phyloP scores from a whole-genome alignment of 1,139 yeast species.

The Yamadazyma diddensiae region DNA sequence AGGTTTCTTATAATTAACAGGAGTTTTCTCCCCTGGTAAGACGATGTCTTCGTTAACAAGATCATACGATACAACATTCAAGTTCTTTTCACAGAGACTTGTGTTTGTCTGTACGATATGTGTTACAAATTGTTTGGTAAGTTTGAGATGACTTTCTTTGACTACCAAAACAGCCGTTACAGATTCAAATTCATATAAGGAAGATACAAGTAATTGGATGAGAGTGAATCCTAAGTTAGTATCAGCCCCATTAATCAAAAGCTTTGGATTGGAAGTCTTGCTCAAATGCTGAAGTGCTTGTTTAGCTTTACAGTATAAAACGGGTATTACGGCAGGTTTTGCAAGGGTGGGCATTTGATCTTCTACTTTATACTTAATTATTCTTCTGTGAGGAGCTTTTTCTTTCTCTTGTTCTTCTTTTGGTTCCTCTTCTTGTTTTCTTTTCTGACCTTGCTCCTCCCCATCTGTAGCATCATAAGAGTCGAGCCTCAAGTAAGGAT shows the following conservation, averaged over 20 bases:
- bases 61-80: constrained; percentile 35
- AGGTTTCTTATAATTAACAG: constrained; percentile 38
- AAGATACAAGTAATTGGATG: constrained; percentile 29
- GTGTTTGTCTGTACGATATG: constrained; percentile 18
- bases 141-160: constrained; percentile 22
- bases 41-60: constrained; percentile 33
- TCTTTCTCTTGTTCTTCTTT: background rate
- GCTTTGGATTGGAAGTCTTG: constrained; percentile 20
- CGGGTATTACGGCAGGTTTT: constrained; percentile 33
- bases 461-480: constrained; percentile 1
- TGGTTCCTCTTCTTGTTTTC: background rate
- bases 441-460: background rate
- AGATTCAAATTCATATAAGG: constrained; percentile 22
- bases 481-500: constrained; percentile 9
- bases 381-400: constrained; percentile 5
- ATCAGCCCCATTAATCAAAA: constrained; percentile 46
- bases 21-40: constrained; percentile 35
- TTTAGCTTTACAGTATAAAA: constrained; percentile 39
- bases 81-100: constrained; percentile 17
- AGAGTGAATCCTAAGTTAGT: constrained; percentile 38
- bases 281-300: constrained; percentile 31
- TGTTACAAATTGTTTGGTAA: constrained; percentile 23
- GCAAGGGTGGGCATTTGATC: constrained; percentile 28
- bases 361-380: constrained; percentile 5
- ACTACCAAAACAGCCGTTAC: constrained; percentile 33